These are phyloP conservation scores for Cucumis hystrix DNA, from an alignment of 306 rosid genomes.

Conservation along the genomic window DNA sequence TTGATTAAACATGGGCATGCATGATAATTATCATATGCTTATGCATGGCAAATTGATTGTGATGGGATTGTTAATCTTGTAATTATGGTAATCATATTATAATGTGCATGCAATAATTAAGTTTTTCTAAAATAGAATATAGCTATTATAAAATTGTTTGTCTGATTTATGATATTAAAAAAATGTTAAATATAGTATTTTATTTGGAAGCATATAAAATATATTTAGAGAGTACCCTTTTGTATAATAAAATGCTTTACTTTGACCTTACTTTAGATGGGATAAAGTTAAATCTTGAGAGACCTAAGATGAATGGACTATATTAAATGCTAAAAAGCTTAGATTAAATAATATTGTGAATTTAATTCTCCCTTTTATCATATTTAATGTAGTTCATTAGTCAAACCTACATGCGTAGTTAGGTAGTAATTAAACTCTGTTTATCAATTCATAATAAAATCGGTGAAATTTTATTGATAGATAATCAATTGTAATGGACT, in stretches of 20 bases:
- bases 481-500: too few relatives aligned
- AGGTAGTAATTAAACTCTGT: too few relatives aligned
- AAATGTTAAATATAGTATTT: background rate
- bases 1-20: conserved; percentile 1
- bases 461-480: too few relatives aligned
- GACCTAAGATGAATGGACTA: background rate
- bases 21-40: background rate
- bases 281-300: background rate
- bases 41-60: background rate
- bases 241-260: background rate
- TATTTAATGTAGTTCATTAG: background rate
- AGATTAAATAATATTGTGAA: background rate
- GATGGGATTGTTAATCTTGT: background rate
- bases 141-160: background rate
- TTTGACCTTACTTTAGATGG: background rate
- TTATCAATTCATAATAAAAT: too few relatives aligned
- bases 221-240: background rate
- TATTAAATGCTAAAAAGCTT: background rate
- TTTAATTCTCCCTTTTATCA: background rate
- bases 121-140: background rate
- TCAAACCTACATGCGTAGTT: background rate
- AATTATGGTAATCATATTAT: background rate
- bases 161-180: background rate
- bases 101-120: background rate
- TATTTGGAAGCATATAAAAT: background rate